A percentile compares a stretch with the other conserved stretches of the same genome.
Evolutionary conservation across 495 filamentous ascomycete species (phyloP).

Genomic region (Annulohypoxylon moriforme): DNA sequence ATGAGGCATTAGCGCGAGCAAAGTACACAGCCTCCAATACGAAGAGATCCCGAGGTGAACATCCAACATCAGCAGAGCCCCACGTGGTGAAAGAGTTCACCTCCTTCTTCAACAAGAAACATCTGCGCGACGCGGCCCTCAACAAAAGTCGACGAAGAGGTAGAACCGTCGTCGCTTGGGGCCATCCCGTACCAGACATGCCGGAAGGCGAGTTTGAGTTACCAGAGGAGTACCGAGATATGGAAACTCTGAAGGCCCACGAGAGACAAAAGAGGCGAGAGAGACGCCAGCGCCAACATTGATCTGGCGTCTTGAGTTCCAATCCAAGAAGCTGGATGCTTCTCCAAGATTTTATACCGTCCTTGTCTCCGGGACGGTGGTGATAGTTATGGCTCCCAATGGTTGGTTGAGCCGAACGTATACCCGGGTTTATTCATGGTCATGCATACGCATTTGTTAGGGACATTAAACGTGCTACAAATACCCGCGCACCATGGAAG

Average conservation of each 20-base stretch:
- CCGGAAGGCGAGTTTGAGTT: constrained; percentile 76
- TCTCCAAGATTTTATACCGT: neutral
- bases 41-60: constrained; percentile 48
- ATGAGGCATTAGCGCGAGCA: constrained; percentile 68
- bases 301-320: constrained; percentile 11
- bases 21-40: constrained; percentile 40
- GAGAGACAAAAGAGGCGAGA: constrained; percentile 68
- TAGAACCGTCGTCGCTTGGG: constrained; percentile 74
- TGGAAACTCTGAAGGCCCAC: constrained; percentile 72
- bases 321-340: neutral
- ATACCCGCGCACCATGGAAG: neutral
- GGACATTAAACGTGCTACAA: neutral
- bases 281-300: constrained; percentile 48
- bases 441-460: neutral
- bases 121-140: constrained; percentile 80
- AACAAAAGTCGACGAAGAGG: constrained; percentile 68
- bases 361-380: neutral
- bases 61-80: constrained; percentile 48
- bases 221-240: constrained; percentile 74
- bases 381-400: neutral
- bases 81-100: constrained; percentile 72
- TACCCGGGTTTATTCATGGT: neutral
- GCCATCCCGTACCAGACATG: constrained; percentile 80
- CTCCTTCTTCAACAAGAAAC: constrained; percentile 83
- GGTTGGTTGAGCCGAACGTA: neutral